A percentile compares a stretch with the other conserved stretches of the same genome.
Evolutionary conservation across 176 grass and related monocot genomes (phyloP).

Genomic region (Cenchrus fungigraminus): DNA sequence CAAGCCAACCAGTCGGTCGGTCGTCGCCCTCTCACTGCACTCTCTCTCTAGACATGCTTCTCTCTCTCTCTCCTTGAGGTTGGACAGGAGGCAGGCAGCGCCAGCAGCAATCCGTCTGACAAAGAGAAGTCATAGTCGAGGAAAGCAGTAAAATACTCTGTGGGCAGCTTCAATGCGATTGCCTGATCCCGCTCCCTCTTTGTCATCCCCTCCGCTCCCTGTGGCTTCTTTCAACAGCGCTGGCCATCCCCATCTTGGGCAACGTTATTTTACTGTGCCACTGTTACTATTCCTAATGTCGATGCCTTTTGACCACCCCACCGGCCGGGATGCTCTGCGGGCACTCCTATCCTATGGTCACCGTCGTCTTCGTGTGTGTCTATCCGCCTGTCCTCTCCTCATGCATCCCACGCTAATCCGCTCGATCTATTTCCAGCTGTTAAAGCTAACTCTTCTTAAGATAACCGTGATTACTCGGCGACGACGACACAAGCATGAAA

Average conservation of each 20-base stretch:
- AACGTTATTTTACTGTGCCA: slow-evolving; percentile 43
- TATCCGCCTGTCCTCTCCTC: not conserved
- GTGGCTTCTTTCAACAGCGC: slow-evolving; percentile 47
- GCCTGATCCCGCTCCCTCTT: slow-evolving; percentile 27
- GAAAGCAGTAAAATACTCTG: slow-evolving; percentile 93
- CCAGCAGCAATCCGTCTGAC: slow-evolving; percentile 62
- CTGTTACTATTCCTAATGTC: slow-evolving; percentile 56
- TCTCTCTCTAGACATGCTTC: not conserved
- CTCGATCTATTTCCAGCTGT: not conserved
- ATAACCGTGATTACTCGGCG: not conserved
- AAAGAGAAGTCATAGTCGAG: slow-evolving; percentile 93
- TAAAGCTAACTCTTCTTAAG: not conserved
- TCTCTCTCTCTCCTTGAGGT: slow-evolving; percentile 19
- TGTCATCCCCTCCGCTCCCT: slow-evolving; percentile 7
- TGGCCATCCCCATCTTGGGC: slow-evolving; percentile 46
- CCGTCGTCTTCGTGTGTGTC: not conserved
- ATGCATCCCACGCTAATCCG: no score
- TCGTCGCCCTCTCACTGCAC: slow-evolving; percentile 3
- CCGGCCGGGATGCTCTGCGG: not conserved
- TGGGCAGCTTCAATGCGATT: slow-evolving; percentile 73
- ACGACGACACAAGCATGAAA: no score
- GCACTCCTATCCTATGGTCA: not conserved
- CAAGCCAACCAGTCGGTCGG: slow-evolving; percentile 25
- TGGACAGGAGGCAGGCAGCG: not conserved
- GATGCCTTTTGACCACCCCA: slow-evolving; percentile 51